phyloP scores from a whole-genome alignment of 2,329 filamentous ascomycete species.

The Polytolypa hystricis region DNA sequence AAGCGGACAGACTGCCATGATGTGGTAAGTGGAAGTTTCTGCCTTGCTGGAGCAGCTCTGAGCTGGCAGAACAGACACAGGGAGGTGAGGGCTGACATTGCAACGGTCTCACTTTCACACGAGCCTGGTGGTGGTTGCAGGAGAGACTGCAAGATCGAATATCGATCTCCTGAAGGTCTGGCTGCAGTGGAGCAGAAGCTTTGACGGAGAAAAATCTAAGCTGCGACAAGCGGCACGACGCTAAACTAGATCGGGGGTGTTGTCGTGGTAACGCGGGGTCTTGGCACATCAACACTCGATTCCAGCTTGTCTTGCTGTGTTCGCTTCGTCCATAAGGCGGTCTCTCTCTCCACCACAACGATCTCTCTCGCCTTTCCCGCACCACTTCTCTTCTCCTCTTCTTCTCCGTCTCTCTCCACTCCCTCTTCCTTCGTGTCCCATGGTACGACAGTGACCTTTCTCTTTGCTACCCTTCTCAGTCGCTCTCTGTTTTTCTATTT shows the following conservation, averaged over 20 bases:
- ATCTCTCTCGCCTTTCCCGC: constrained; percentile 7
- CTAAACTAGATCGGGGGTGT: constrained; percentile 3
- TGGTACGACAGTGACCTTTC: constrained; percentile 9
- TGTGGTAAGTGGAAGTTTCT: constrained; percentile 5
- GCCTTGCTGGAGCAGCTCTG: constrained; percentile 10
- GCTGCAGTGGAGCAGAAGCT: neutral
- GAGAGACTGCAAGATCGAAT: too few relatives aligned
- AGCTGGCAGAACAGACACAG: constrained; percentile 26
- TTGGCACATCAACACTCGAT: constrained; percentile 9
- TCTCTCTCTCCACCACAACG: constrained; percentile 7
- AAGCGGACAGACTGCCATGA: constrained; percentile 23
- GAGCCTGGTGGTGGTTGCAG: too few relatives aligned
- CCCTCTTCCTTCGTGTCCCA: constrained; percentile 10
- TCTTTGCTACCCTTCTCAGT: constrained; percentile 11
- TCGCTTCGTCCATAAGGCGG: constrained; percentile 16
- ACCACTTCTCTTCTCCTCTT: constrained; percentile 9
- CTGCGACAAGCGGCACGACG: neutral
- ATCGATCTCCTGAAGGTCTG: neutral
- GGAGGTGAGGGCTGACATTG: constrained; percentile 11
- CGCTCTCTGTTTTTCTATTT: constrained; percentile 9
- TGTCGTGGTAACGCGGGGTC: constrained; percentile 7
- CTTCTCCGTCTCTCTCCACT: constrained; percentile 14
- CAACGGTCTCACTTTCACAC: too few relatives aligned
- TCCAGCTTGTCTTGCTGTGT: neutral
- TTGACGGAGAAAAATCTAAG: constrained; percentile 5